phyloP scores from a whole-genome alignment of 1,139 yeast genomes.

The Magnusiomyces starmeri region DNA sequence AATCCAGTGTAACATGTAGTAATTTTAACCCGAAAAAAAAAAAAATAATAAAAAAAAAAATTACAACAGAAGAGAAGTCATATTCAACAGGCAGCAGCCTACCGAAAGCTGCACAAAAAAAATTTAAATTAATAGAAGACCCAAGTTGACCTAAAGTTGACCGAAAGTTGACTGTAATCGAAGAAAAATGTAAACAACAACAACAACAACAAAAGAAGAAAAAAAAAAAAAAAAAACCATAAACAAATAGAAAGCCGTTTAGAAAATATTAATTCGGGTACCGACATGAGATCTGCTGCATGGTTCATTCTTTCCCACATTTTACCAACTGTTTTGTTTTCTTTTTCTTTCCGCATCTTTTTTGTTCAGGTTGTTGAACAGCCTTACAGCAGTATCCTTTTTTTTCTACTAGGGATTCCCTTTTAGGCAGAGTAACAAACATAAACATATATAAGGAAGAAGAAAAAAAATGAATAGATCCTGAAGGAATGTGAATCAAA shows the following conservation, averaged over 20 bases:
- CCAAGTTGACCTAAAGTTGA: no score
- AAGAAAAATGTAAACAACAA: neutral
- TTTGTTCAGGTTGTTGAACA: neutral
- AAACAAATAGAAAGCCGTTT: neutral
- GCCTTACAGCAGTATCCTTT: neutral
- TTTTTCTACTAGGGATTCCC: neutral
- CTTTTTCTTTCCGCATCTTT: no score
- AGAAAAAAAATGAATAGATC: neutral
- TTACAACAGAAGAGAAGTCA: neutral
- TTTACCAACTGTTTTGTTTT: neutral
- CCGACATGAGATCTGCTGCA: neutral
- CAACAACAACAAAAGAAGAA: neutral
- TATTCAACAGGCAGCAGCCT: neutral
- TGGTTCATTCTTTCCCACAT: neutral
- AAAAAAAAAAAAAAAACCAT: no score
- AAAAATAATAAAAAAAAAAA: no score
- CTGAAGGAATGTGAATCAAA: neutral
- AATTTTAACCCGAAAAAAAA: no score
- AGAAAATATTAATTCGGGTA: neutral
- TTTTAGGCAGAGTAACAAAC: neutral
- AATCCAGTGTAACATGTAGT: no score
- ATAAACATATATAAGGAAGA: neutral
- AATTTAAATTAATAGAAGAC: no score
- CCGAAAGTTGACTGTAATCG: no score
- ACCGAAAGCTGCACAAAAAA: neutral